Evolutionary conservation across 1,139 yeast genomes (phyloP).

Genomic region (Candida sp.): DNA sequence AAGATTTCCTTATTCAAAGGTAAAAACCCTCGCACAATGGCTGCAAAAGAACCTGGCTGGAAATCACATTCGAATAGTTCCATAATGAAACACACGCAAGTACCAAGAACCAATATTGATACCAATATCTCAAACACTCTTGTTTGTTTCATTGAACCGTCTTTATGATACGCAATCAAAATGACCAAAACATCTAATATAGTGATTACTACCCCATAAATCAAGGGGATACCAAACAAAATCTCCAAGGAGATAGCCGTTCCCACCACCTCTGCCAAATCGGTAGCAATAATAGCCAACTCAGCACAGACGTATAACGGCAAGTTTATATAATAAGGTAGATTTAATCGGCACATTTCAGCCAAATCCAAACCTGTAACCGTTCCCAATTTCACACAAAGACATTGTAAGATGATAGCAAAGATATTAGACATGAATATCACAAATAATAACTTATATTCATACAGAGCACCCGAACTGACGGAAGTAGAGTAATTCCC

Average conservation of each 20-base stretch:
- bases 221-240: conserved; percentile 61
- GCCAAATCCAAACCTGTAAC: conserved; percentile 79
- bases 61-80: conserved; percentile 55
- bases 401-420: conserved; percentile 69
- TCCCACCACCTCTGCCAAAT: conserved; percentile 80
- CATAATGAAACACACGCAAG: conserved; percentile 63
- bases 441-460: conserved; percentile 60
- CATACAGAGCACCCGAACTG: conserved; percentile 72
- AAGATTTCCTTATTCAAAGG: conserved; percentile 51
- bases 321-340: conserved; percentile 56
- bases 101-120: conserved; percentile 55
- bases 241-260: conserved; percentile 75
- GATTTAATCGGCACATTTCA: conserved; percentile 66
- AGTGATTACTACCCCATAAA: conserved; percentile 65
- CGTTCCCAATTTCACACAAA: conserved; percentile 74
- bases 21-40: conserved; percentile 55
- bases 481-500: conserved; percentile 82
- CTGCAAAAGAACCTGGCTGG: conserved; percentile 28
- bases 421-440: conserved; percentile 63
- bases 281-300: conserved; percentile 75
- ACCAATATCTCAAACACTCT: conserved; percentile 68
- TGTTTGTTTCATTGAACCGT: conserved; percentile 64
- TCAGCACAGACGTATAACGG: conserved; percentile 64
- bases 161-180: conserved; percentile 66
- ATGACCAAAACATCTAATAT: conserved; percentile 68